phyloP scores from a whole-genome alignment of 2,329 filamentous ascomycete species.

The Dactylellina cionopaga region DNA sequence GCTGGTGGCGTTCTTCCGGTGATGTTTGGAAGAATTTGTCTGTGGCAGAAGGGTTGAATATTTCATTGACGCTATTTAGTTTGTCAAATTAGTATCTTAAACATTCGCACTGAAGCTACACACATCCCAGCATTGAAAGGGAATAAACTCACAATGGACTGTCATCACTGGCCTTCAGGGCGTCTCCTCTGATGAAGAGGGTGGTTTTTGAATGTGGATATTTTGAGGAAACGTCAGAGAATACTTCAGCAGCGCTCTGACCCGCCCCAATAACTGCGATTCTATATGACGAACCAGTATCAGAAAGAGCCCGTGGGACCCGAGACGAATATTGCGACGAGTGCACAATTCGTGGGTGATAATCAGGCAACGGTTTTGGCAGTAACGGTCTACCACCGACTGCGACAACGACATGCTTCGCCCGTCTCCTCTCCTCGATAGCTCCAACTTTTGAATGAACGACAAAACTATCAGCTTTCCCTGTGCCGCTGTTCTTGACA shows the following conservation, averaged over 20 bases:
- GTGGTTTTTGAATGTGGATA: constrained; percentile 84
- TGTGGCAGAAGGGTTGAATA: constrained; percentile 89
- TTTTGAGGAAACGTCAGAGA: constrained; percentile 81
- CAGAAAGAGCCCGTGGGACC: constrained; percentile 60
- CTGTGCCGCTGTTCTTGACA: constrained; percentile 62
- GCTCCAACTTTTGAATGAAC: constrained; percentile 56
- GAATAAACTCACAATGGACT: constrained; percentile 81
- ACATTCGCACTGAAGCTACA: background rate
- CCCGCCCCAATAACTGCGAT: constrained; percentile 89
- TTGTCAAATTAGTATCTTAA: constrained; percentile 3
- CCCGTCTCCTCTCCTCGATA: constrained; percentile 62
- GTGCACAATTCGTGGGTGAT: constrained; percentile 75
- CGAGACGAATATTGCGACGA: constrained; percentile 80
- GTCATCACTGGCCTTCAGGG: constrained; percentile 89
- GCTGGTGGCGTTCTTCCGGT: constrained; percentile 69
- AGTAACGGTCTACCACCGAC: constrained; percentile 76
- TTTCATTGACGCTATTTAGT: constrained; percentile 80
- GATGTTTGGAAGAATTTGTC: constrained; percentile 78
- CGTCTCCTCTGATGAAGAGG: constrained; percentile 82
- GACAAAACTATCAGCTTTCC: constrained; percentile 57
- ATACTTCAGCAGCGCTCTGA: constrained; percentile 95
- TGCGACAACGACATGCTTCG: constrained; percentile 70
- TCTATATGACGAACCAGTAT: constrained; percentile 67
- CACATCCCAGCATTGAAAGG: constrained; percentile 53
- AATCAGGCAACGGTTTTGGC: constrained; percentile 73